Base-by-base conservation (phyloP, 306 rosid genomes). In the Begonia masoniana region DNA sequence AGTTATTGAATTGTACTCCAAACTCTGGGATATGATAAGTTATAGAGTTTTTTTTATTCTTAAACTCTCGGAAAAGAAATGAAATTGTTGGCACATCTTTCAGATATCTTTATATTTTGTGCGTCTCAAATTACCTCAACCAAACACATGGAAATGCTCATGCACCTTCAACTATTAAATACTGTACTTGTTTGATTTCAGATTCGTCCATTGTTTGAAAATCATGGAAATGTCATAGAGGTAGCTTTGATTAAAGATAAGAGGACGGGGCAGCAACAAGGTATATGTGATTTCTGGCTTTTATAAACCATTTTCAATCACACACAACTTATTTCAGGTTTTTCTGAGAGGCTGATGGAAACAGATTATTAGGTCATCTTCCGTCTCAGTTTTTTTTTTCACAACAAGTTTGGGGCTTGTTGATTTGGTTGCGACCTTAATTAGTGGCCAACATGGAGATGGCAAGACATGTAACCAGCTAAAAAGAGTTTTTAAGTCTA, bases 251-350 rank as follows among this genome's bases (percentile, higher is more conserved):
- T 86, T 59, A 91, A 70, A 63, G 99, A 91, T 68, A 86, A 71
- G 80, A 86, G 73, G 71, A 91, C 99, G 16, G 99, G 99, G 71
- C 96, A 78, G 41, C 92, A 86, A 71, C 96, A 83, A 77, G 99
- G 99, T 91, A 81, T 31, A 0, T 31, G 8, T 31, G 39, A 61
- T 41, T 57, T 23, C 60, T 47, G 74, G 59, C 60, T 64, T 66
- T 62, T 53, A 62, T 56, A 50, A 76, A 65, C 61, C 73, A 59
- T 50, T 59, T 64, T 72, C 72, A 69, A 68, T 70, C 53, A 49
- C 62, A 62, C 59, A 17, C 66, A 74, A 78, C 78, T 76, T 71
- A 67, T 82, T 89, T 80, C 95, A 85, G 95, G 95, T 82, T 56
- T 17, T 49, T 71, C 70, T 76, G 83, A 82, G 97, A 71, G 86